Evolutionary conservation across 345 rosid species (phyloP), one percentile per base, ranked within the genome.

Genomic region (Aquilaria yunnanensis): DNA sequence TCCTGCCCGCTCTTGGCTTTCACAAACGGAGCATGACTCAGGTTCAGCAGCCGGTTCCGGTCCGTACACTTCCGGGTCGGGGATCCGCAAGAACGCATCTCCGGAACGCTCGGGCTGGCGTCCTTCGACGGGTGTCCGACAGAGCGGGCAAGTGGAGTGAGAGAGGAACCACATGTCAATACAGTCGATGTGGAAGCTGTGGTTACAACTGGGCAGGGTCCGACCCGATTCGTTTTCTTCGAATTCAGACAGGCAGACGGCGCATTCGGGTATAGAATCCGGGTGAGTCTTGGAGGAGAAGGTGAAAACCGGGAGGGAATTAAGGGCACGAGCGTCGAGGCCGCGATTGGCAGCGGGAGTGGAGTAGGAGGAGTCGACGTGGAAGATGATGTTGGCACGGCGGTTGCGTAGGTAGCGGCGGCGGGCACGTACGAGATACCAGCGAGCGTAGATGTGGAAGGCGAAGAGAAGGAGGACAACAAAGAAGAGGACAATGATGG

Each of bases 151-250:
- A 0, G 96, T 90, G 47, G 89, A 78, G 66, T 93, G 98, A 46
- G 97, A 83, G 52, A 81, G 90, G 69, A 95, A 89, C 97, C 99
- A 95, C 99, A 91, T 91, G 67, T 95, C 97, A 7, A 91, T 89
- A 30, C 97, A 95, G 1, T 79, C 96, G n/a, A 78, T 72, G 48
- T 95, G 99, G 63, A 95, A 95, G 32, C 83, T 77, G 45, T 95
- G 99, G 10, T 80, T 84, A 53, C 99, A 95, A 7, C 79, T 84
- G 32, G 97, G 96, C 57, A 95, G 69, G 29, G 72, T 61, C 79
- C 96, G 91, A 61, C 96, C 97, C 78, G 72, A 70, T 16, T 95
- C 97, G 34, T 68, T 64, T 37, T 87, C 96, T 9, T 91, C 94
- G 54, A 95, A 89, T 31, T 93, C 96, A 0, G 87, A 90, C 16